phyloP scores from a whole-genome alignment of 2,329 filamentous ascomycete genomes.

The Elsinoe australis region DNA sequence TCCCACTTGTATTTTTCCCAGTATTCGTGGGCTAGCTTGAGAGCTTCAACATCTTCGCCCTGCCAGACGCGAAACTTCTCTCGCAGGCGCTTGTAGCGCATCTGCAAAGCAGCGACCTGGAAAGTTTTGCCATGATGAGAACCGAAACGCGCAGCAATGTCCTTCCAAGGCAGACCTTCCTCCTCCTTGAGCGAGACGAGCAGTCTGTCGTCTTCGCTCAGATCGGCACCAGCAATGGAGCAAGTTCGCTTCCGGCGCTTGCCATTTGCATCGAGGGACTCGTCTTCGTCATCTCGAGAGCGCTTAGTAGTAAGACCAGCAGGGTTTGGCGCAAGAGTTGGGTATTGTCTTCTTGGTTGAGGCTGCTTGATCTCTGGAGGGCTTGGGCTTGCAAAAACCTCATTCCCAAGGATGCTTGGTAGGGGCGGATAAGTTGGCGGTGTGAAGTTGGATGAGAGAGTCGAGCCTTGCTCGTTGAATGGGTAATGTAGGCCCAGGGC shows the following conservation, averaged over 20 bases:
- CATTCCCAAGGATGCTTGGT: not conserved
- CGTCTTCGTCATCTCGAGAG: slow-evolving; percentile 34
- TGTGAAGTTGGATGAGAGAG: slow-evolving; percentile 25
- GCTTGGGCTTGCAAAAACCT: slow-evolving; percentile 24
- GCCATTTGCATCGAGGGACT: slow-evolving; percentile 21
- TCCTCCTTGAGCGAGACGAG: slow-evolving; percentile 47
- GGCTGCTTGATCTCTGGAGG: slow-evolving; percentile 25
- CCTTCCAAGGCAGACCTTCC: slow-evolving; percentile 48
- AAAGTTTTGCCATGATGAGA: slow-evolving; percentile 42
- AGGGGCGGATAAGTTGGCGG: slow-evolving; percentile 30
- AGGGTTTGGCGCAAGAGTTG: slow-evolving; percentile 40
- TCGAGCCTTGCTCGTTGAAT: slow-evolving; percentile 21
- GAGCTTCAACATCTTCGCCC: slow-evolving; percentile 43
- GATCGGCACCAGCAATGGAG: slow-evolving; percentile 33
- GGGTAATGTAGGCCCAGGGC: slow-evolving; percentile 37
- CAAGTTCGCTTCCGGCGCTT: slow-evolving; percentile 39
- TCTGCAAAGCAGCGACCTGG: slow-evolving; percentile 47
- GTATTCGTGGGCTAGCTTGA: slow-evolving; percentile 45
- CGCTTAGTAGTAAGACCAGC: slow-evolving; percentile 33
- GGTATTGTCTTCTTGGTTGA: slow-evolving; percentile 37
- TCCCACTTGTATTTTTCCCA: slow-evolving; percentile 49
- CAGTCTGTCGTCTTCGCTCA: slow-evolving; percentile 45
- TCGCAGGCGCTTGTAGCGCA: slow-evolving; percentile 46
- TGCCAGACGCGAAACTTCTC: slow-evolving; percentile 47
- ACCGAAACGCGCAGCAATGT: slow-evolving; percentile 45